Evolutionary conservation across 352 stramenopile species (phyloP).

Genomic region (Pythium phragmiticola): DNA sequence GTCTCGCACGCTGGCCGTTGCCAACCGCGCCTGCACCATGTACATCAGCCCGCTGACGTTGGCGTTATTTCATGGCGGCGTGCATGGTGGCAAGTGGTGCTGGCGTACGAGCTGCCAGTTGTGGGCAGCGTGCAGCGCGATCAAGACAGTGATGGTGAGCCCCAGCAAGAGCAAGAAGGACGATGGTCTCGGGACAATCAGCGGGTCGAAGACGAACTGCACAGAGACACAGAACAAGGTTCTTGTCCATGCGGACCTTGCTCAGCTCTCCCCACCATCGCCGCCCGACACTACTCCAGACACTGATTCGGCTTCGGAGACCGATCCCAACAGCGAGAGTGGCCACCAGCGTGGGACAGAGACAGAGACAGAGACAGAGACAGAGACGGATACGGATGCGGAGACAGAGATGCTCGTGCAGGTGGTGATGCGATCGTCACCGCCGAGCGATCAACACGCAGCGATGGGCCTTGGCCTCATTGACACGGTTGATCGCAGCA

Average conservation of each 20-base stretch:
- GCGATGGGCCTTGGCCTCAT: neutral
- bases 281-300: neutral
- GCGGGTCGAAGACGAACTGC: too few relatives aligned
- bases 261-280: too few relatives aligned
- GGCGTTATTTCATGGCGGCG: too few relatives aligned
- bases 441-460: slow-evolving; percentile 4
- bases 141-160: too few relatives aligned
- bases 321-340: neutral
- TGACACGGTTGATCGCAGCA: neutral
- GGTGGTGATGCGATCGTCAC: neutral
- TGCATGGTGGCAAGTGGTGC: too few relatives aligned
- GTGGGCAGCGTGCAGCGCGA: too few relatives aligned
- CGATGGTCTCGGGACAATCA: too few relatives aligned
- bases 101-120: too few relatives aligned
- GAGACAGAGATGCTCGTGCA: neutral
- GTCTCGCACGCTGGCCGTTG: neutral
- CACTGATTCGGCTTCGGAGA: neutral
- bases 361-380: neutral
- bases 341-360: neutral
- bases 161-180: too few relatives aligned
- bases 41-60: neutral
- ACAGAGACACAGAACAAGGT: too few relatives aligned
- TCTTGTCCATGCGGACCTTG: too few relatives aligned
- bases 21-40: neutral
- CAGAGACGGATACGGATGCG: neutral